phyloP scores from a whole-genome alignment of 495 filamentous ascomycete genomes.

The Tuber microsphaerosporum region DNA sequence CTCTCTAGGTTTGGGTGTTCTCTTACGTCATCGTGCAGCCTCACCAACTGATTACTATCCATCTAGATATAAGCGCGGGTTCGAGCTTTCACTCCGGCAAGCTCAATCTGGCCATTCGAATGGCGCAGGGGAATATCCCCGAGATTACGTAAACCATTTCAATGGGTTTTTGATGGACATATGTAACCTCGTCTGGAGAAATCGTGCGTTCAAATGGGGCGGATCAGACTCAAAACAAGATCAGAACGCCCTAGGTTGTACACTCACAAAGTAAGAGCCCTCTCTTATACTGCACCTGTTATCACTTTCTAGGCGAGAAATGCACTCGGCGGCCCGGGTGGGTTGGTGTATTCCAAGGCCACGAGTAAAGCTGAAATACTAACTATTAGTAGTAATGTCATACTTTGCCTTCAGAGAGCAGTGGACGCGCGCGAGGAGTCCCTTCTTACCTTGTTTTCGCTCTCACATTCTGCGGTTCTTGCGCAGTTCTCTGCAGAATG shows the following conservation, averaged over 20 bases:
- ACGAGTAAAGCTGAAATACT: conserved; percentile 45
- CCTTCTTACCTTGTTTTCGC: conserved; percentile 57
- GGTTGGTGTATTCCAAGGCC: neutral
- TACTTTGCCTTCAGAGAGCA: conserved; percentile 41
- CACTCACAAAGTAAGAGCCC: conserved; percentile 47
- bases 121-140: conserved; percentile 44
- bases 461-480: conserved; percentile 62
- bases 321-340: conserved; percentile 42
- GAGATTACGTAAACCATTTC: conserved; percentile 58
- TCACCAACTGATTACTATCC: neutral
- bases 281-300: conserved; percentile 42
- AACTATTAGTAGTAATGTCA: conserved; percentile 39
- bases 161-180: conserved; percentile 87
- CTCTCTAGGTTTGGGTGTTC: conserved; percentile 44
- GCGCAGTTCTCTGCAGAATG: conserved; percentile 60
- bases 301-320: neutral
- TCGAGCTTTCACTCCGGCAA: conserved; percentile 49
- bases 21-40: neutral
- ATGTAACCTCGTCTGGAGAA: conserved; percentile 79
- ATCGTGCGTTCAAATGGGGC: conserved; percentile 57
- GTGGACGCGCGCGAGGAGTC: conserved; percentile 44
- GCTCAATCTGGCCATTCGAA: conserved; percentile 9
- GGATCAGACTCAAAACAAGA: conserved; percentile 45
- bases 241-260: conserved; percentile 63
- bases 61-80: conserved; percentile 57